phyloP scores from a whole-genome alignment of 2,329 filamentous ascomycete genomes.

The Albifimbria verrucaria region DNA sequence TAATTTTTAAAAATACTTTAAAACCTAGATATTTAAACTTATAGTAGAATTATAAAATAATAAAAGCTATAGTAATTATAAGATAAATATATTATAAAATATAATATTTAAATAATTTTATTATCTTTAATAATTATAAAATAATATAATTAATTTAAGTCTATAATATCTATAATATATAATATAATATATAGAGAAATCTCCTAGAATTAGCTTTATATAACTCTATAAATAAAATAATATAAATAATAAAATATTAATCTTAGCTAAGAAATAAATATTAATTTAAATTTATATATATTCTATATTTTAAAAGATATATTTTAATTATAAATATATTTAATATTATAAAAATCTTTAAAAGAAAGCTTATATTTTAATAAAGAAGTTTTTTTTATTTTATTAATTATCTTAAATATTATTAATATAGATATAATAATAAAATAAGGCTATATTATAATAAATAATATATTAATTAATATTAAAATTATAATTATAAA shows the following conservation, averaged over 20 bases:
- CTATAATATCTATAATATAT: background rate
- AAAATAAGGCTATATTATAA: no score
- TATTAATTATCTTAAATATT: no score
- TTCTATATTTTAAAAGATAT: background rate
- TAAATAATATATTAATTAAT: no score
- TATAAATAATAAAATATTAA: background rate
- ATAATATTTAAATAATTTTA: background rate
- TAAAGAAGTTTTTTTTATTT: conserved; percentile 1
- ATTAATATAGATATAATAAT: no score
- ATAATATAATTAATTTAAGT: background rate
- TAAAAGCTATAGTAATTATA: no score
- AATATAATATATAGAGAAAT: conserved; percentile 4
- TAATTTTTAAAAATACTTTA: no score
- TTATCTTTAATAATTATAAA: background rate
- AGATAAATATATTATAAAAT: background rate
- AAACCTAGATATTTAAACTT: no score
- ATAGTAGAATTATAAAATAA: background rate
- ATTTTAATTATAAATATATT: background rate
- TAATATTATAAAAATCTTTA: conserved; percentile 1
- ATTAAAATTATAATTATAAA: no score
- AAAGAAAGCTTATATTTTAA: background rate
- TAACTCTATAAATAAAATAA: background rate
- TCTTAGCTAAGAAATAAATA: background rate
- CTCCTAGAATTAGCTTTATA: background rate
- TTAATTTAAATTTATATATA: background rate